Percentiles rank a stretch among this genome's conserved stretches.
These are phyloP conservation scores for Tardiomyces digboiensis DNA, from an alignment of 1,139 yeast genomes.

Conservation along the genomic window DNA sequence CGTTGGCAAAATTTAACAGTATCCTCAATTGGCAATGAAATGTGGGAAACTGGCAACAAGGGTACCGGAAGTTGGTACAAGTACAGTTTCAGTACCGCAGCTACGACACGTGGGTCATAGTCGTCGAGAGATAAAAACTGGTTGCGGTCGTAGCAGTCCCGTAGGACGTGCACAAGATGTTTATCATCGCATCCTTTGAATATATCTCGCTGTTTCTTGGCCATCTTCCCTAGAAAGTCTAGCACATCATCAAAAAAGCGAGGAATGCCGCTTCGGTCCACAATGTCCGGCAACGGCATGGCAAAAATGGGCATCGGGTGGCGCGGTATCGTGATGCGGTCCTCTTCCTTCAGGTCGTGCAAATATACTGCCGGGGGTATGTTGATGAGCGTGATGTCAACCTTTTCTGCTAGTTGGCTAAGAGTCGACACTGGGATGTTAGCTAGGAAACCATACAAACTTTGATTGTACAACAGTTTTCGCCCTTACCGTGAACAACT, in stretches of 20 bases:
- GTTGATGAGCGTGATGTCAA: slow-evolving; percentile 70
- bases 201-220: slow-evolving; percentile 10
- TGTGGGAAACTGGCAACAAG: slow-evolving; percentile 18
- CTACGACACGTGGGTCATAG: slow-evolving; percentile 28
- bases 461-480: too few relatives aligned
- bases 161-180: slow-evolving; percentile 20
- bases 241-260: slow-evolving; percentile 23
- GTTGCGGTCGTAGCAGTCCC: slow-evolving; percentile 30
- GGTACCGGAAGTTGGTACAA: slow-evolving; percentile 28
- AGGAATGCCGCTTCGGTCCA: slow-evolving; percentile 15
- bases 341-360: slow-evolving; percentile 34
- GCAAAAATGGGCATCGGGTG: slow-evolving; percentile 28
- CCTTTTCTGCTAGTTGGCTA: slow-evolving; percentile 48
- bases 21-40: slow-evolving; percentile 23
- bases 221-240: slow-evolving; percentile 8
- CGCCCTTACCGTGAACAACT: slow-evolving; percentile 38
- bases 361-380: slow-evolving; percentile 67
- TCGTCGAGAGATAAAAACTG: slow-evolving; percentile 29
- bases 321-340: slow-evolving; percentile 25
- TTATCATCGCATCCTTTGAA: slow-evolving; percentile 18
- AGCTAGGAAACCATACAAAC: too few relatives aligned
- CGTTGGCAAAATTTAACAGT: slow-evolving; percentile 17
- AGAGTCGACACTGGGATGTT: slow-evolving; percentile 40
- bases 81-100: slow-evolving; percentile 28
- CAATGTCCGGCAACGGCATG: slow-evolving; percentile 15